Conservation (phyloP, 805 yeast species). For the Nakazawaea laoshanensis region DNA sequence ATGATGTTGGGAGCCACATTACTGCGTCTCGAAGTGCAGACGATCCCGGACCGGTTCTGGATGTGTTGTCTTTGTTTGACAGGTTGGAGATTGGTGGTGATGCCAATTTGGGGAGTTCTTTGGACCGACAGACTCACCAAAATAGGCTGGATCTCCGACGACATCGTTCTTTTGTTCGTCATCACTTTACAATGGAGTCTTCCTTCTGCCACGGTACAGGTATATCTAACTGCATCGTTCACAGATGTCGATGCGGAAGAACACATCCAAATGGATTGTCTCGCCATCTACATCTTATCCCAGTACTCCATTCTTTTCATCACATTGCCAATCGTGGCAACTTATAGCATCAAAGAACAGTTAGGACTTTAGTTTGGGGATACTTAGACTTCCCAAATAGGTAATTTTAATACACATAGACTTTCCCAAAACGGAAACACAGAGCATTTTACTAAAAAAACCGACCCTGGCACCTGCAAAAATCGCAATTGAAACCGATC, state of each 20-base stretch:
- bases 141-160: constrained; percentile 39
- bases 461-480: too few species aligned
- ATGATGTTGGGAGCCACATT: constrained; percentile 45
- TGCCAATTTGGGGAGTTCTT: constrained; percentile 48
- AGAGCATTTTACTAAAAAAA: too few species aligned
- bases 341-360: constrained; percentile 27
- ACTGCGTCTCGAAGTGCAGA: constrained; percentile 36
- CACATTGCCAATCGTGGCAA: constrained; percentile 42
- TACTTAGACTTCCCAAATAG: not conserved
- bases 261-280: constrained; percentile 46
- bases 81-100: constrained; percentile 28
- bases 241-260: constrained; percentile 40
- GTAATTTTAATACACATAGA: too few species aligned
- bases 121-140: constrained; percentile 34
- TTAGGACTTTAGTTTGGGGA: constrained; percentile 10
- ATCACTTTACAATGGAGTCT: constrained; percentile 38
- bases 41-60: constrained; percentile 47
- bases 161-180: constrained; percentile 30
- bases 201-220: constrained; percentile 52
- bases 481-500: too few species aligned
- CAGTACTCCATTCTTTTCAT: constrained; percentile 39
- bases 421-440: too few species aligned
- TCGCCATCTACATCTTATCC: constrained; percentile 39
- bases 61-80: constrained; percentile 40
- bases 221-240: constrained; percentile 51